Evolutionary conservation across 768 basidiomycete genomes (phyloP).

Genomic region (Boletus bicolor): DNA sequence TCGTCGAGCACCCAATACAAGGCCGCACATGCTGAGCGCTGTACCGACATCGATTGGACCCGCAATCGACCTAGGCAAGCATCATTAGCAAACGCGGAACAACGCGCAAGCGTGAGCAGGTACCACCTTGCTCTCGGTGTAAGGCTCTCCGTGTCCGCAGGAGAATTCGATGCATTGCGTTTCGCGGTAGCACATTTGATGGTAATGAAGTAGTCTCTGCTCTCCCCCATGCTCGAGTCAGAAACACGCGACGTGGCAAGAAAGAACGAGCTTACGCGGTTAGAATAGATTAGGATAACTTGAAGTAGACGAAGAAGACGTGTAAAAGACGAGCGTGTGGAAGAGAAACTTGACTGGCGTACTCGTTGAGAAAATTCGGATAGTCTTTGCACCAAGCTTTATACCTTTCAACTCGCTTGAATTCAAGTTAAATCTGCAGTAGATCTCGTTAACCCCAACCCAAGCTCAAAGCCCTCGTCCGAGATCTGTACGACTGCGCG

Average conservation of each 20-base stretch:
- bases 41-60: conserved; percentile 40
- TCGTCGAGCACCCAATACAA: conserved; percentile 37
- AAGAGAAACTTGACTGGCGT: conserved; percentile 4
- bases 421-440: conserved; percentile 2
- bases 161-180: conserved; percentile 34
- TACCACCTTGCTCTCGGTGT: conserved; percentile 30
- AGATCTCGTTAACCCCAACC: conserved; percentile 9
- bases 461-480: conserved; percentile 10
- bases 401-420: conserved; percentile 15
- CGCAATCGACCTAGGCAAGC: conserved; percentile 41
- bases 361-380: conserved; percentile 5
- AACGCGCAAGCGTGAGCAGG: conserved; percentile 23
- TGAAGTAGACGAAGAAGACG: conserved; percentile 4
- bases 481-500: conserved; percentile 6
- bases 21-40: conserved; percentile 35
- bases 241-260: background rate
- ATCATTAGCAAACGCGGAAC: conserved; percentile 16
- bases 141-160: conserved; percentile 38
- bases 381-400: conserved; percentile 15
- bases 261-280: conserved; percentile 13
- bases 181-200: conserved; percentile 44
- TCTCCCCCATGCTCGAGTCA: conserved; percentile 4
- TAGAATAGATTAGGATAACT: conserved; percentile 24
- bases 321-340: background rate
- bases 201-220: conserved; percentile 10